A percentile compares a stretch with the other conserved stretches of the same genome.
These are phyloP conservation scores for Pichia gijzeniarum DNA, from an alignment of 805 yeast genomes.

Conservation along the genomic window DNA sequence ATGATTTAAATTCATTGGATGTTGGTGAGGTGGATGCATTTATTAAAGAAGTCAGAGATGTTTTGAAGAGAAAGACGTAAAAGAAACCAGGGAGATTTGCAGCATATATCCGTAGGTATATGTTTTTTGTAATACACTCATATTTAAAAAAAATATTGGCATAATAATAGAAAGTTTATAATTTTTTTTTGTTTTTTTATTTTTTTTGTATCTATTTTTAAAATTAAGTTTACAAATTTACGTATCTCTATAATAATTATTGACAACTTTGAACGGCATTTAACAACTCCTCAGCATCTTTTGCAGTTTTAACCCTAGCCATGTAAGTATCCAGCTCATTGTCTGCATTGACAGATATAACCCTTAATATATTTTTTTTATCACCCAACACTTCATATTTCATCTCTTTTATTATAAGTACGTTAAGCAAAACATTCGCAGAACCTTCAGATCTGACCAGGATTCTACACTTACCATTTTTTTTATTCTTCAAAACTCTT, in stretches of 20 bases:
- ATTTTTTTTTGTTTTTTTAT: no score
- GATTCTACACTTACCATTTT: conserved; percentile 58
- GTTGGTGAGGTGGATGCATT: conserved; percentile 48
- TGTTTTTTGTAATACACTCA: no score
- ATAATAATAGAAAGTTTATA: no score
- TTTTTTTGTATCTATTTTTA: no score
- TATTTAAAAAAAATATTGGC: no score
- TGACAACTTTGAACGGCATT: conserved; percentile 24
- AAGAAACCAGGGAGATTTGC: background rate
- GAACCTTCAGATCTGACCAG: conserved; percentile 87
- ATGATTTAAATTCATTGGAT: conserved; percentile 33
- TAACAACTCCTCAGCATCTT: conserved; percentile 53
- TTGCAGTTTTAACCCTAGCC: conserved; percentile 69
- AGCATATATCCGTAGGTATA: no score
- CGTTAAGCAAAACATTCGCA: conserved; percentile 69
- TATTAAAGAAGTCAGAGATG: conserved; percentile 35
- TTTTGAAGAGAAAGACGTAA: conserved; percentile 31
- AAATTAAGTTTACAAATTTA: background rate
- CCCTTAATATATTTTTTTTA: conserved; percentile 57
- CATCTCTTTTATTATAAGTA: conserved; percentile 50
- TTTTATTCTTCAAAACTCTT: conserved; percentile 58
- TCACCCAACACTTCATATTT: conserved; percentile 52
- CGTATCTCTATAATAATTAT: conserved; percentile 1
- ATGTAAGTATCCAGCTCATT: conserved; percentile 62
- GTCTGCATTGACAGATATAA: conserved; percentile 54